A percentile compares a stretch with the other conserved stretches of the same genome.
Conservation (phyloP, 1,284 basidiomycete species). For the Papiliotrema terrestris region DNA sequence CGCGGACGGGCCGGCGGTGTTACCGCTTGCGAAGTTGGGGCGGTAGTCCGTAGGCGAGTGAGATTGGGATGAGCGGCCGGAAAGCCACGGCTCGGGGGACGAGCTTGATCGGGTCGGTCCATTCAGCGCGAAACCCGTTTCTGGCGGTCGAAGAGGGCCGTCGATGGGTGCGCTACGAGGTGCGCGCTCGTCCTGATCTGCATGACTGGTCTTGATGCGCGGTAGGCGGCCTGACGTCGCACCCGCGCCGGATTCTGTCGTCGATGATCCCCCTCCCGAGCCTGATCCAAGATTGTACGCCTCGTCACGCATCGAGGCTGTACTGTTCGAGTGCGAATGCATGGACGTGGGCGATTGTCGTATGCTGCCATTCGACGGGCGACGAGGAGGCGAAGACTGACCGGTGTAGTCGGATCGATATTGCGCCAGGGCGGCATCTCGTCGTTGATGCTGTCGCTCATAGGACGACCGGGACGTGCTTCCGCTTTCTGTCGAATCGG, state of each 20-base stretch:
- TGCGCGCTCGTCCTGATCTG: neutral
- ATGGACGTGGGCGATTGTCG: constrained; percentile 3
- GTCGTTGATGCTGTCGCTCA: neutral
- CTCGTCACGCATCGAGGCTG: neutral
- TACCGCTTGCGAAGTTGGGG: constrained; percentile 7
- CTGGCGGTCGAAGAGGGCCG: constrained; percentile 1
- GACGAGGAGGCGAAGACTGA: neutral
- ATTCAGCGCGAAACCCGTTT: neutral
- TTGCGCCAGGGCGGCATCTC: too few species aligned
- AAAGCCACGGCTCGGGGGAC: constrained; percentile 33
- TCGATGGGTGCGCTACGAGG: constrained; percentile 5
- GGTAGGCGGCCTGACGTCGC: neutral
- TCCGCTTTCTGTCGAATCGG: neutral
- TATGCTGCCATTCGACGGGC: neutral
- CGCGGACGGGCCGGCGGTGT: neutral
- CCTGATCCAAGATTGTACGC: neutral
- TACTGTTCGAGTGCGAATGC: neutral
- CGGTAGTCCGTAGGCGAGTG: constrained; percentile 30
- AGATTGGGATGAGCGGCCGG: constrained; percentile 14
- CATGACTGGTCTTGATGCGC: constrained; percentile 3
- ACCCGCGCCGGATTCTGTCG: neutral
- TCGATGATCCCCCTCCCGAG: neutral
- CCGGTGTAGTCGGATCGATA: too few species aligned
- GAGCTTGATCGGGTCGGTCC: constrained; percentile 35
- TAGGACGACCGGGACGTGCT: constrained; percentile 1